phyloP scores from a whole-genome alignment of 306 rosid genomes.

The Pachyrhizus erosus region DNA sequence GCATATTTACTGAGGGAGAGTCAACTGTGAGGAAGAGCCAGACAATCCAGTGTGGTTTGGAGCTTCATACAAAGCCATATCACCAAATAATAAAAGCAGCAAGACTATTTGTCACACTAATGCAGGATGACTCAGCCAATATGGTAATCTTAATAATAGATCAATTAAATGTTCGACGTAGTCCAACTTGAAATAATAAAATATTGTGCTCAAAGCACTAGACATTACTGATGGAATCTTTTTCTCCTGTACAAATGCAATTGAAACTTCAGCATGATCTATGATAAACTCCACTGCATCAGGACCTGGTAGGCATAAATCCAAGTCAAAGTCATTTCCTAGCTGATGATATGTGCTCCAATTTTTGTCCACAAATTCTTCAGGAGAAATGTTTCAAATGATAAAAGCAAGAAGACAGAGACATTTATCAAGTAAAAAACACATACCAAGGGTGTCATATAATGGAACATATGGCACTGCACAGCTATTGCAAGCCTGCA shows the following conservation, averaged over 20 bases:
- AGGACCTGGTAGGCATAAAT: constrained; percentile 68
- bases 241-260: constrained; percentile 90
- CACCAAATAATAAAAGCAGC: constrained; percentile 7
- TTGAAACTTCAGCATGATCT: constrained; percentile 90
- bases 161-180: neutral
- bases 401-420: constrained; percentile 7
- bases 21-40: neutral
- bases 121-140: neutral
- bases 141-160: neutral
- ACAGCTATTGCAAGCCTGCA: constrained; percentile 81
- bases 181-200: neutral
- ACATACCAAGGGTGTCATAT: constrained; percentile 85
- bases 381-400: constrained; percentile 2
- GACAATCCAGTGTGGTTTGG: neutral
- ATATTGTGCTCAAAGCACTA: constrained; percentile 10
- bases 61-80: neutral
- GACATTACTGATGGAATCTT: constrained; percentile 84
- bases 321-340: constrained; percentile 32
- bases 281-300: constrained; percentile 92
- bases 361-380: neutral
- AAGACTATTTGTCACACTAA: neutral
- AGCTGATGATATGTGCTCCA: neutral
- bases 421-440: constrained; percentile 10
- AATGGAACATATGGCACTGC: constrained; percentile 80
- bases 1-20: neutral